Base-by-base conservation (phyloP, 2,329 filamentous ascomycete genomes). In the Fusarium coffeatum region DNA sequence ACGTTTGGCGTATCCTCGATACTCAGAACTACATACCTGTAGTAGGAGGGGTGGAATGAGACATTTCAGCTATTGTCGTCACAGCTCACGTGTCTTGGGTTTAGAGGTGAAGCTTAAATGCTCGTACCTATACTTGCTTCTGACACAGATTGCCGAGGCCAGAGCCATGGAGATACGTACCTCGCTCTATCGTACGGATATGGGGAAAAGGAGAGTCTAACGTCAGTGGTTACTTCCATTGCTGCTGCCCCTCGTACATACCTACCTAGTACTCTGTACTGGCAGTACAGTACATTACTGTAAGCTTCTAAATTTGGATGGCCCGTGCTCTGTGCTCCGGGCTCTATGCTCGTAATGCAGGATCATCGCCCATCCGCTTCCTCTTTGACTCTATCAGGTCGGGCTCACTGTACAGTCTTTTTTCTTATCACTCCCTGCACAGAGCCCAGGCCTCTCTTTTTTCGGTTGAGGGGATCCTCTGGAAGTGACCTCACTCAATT, bases 241-340 rank as follows among this genome's bases (percentile, higher is more conserved):
- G 50, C 46, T 66, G 68, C 68, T 66, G 68, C 68, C 68, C 68
- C 68, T 71, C 68, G 22, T 50, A 41, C 28, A 12, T 30, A 25
- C 23, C 23, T 25, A 25, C 6, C 6, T 25, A 28, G 28, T 28
- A 28, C n/a, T n/a, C 23, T 6, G 23, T 23, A 23, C 28, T 13
- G 28, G 11, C 28, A 28, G 12, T 28, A 28, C 28, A 27, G 15
- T 37, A 37, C 32, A 18, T 37, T 11, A 42, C 48, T 23, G 49
- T 42, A 62, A 73, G 69, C 72, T 74, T 74, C 56, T 53, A 34
- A 18, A 12, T 20, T 28, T 47, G 55, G 41, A 54, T 74, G 72
- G 72, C 54, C 72, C 68, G 70, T 74, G 72, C 72, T 65, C 72
- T 65, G 70, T 74, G 72, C 72, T 65, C 37, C 10, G 6, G 18